phyloP scores from a whole-genome alignment of 352 stramenopile genomes.

The Thraustochytrium striatum region DNA sequence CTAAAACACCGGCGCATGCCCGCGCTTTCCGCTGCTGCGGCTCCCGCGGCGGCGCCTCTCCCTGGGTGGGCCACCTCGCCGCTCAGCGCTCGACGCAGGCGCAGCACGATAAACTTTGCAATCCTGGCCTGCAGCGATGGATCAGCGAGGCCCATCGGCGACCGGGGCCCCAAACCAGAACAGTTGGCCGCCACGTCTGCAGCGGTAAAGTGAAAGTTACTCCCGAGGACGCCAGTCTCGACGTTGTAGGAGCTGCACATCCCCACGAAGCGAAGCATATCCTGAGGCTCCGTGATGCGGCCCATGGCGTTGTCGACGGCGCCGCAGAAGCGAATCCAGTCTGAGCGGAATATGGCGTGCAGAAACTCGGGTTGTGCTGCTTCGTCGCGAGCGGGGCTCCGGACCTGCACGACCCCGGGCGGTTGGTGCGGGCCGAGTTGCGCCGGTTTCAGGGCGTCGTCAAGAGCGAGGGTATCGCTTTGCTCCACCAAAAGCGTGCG shows the following conservation, averaged over 20 bases:
- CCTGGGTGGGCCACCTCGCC: background rate
- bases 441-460: background rate
- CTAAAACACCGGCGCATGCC: background rate
- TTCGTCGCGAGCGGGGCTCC: background rate
- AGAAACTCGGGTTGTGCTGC: background rate
- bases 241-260: conserved; percentile 9
- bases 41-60: background rate
- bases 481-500: background rate
- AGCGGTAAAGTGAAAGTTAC: conserved; percentile 17
- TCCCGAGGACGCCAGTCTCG: background rate
- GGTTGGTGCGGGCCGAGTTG: background rate
- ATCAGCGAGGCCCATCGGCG: conserved; percentile 8
- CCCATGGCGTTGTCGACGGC: background rate
- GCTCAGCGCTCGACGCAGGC: background rate
- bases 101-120: conserved; percentile 3
- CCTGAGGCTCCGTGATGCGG: background rate
- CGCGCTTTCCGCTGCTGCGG: background rate
- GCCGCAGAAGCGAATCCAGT: conserved; percentile 31
- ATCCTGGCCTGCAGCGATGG: conserved; percentile 22
- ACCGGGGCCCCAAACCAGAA: background rate
- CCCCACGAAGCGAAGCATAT: conserved; percentile 1
- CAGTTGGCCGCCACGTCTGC: conserved; percentile 18
- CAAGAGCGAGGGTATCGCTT: background rate
- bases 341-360: conserved; percentile 9
- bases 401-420: background rate